These are phyloP conservation scores for Auricularia sp. DNA, from an alignment of 768 basidiomycete genomes.

Conservation along the genomic window DNA sequence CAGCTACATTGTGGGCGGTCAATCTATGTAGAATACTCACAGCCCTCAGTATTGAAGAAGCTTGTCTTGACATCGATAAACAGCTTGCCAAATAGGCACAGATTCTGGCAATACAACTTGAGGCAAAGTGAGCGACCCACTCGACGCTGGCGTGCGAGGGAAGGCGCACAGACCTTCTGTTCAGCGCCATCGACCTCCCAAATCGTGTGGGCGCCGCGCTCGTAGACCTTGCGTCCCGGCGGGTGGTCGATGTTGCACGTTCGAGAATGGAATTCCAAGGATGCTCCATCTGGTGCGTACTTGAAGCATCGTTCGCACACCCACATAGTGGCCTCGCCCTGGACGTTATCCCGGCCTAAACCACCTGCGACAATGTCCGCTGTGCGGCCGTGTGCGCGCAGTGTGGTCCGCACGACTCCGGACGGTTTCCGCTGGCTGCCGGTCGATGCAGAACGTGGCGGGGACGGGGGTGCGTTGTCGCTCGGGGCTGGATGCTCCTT, in stretches of 20 bases:
- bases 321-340: slow-evolving; percentile 47
- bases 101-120: slow-evolving; percentile 92
- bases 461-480: not conserved
- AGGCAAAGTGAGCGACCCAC: not conserved
- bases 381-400: slow-evolving; percentile 51
- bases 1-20: not conserved
- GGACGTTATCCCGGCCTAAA: slow-evolving; percentile 34
- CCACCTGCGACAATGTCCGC: slow-evolving; percentile 63
- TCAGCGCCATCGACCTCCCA: slow-evolving; percentile 92
- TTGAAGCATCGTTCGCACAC: slow-evolving; percentile 95
- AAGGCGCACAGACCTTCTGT: slow-evolving; percentile 50
- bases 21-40: slow-evolving; percentile 31
- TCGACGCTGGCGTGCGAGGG: not conserved
- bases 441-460: slow-evolving; percentile 2
- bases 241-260: slow-evolving; percentile 67
- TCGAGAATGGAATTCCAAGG: slow-evolving; percentile 37
- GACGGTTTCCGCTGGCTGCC: slow-evolving; percentile 3
- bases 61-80: slow-evolving; percentile 97
- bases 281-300: slow-evolving; percentile 70
- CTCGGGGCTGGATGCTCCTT: not conserved
- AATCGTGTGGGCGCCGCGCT: slow-evolving; percentile 77
- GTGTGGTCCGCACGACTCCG: slow-evolving; percentile 31
- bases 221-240: slow-evolving; percentile 85
- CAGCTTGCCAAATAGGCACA: slow-evolving; percentile 93
- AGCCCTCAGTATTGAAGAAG: slow-evolving; percentile 83